Evolutionary conservation across 1,139 yeast genomes (phyloP).

Genomic region (Nadsonia commutata): DNA sequence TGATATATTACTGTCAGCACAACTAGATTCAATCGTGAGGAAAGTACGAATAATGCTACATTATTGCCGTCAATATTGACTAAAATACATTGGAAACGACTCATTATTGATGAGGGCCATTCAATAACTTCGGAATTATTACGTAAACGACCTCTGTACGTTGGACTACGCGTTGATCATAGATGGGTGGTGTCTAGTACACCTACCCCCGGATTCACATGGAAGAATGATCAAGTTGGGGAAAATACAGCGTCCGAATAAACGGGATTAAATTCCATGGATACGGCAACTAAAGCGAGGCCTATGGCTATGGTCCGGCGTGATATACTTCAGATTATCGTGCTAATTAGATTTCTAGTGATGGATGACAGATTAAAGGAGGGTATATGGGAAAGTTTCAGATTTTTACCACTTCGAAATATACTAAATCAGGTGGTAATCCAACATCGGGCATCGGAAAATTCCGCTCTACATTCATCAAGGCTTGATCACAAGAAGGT

Average conservation of each 20-base stretch:
- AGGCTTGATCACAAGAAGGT: conserved; percentile 43
- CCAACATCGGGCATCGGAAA: conserved; percentile 39
- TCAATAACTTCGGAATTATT: conserved; percentile 37
- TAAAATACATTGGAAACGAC: conserved; percentile 52
- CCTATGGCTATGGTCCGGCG: too few species aligned
- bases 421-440: conserved; percentile 36
- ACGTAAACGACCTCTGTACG: conserved; percentile 34
- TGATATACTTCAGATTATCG: conserved; percentile 40
- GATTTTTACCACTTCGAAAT: conserved; percentile 31
- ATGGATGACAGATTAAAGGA: conserved; percentile 44
- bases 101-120: conserved; percentile 67
- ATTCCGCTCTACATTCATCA: conserved; percentile 45
- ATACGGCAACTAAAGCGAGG: conserved; percentile 23
- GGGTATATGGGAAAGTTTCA: conserved; percentile 20
- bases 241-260: too few species aligned
- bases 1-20: conserved; percentile 42
- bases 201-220: conserved; percentile 59
- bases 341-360: conserved; percentile 36
- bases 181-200: conserved; percentile 68
- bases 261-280: conserved; percentile 31
- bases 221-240: too few species aligned
- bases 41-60: too few species aligned
- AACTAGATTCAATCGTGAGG: conserved; percentile 32
- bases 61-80: too few species aligned
- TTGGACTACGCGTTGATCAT: conserved; percentile 36